Evolutionary conservation across 208 protist genomes (phyloP), one percentile per base, ranked within the genome.

Genomic region (Wallacemonas collosoma): DNA sequence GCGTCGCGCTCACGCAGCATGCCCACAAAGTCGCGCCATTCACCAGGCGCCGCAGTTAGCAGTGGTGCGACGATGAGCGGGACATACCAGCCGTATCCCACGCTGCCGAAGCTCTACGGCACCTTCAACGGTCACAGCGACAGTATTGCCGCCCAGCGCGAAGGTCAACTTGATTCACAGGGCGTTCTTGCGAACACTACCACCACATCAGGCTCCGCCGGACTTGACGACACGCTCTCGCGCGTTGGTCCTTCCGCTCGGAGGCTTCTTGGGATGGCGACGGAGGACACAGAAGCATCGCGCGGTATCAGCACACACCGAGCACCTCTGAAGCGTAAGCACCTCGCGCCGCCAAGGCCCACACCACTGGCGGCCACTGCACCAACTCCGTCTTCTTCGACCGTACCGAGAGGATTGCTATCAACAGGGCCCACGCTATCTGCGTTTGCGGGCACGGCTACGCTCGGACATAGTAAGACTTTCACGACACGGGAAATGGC

Each of bases 191-290:
- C 26, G 26, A 26, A 26, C 26, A 26, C 26, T 26, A 26, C 26
- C 26, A 26, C 0, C 26, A 26, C 26, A 26, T 26, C 26, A 26
- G 26, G 26, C 26, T 26, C 26, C 26, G 47, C 71, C 53, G 47
- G 8, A 7, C 65, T 83, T 48, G 35, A 17, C 2, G 66, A 63
- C 15, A 75, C 71, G 12, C 75, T 90, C 36, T 82, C 77, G 17
- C 64, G 79, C n/a, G 82, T 89, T 66, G 82, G 80, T 17, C 88
- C 85, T 2, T 90, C 88, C 0, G 82, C 83, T 2, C 77, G 80
- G 2, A 73, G 75, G 26, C 73, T 87, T 15, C 56, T 89, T 11
- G 65, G 68, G 7, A 62, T 17, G 36, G 80, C 17, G 77, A 80
- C 41, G 77, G 43, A 65, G n/a, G 41, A 65, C 60, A 5, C 26